Evolutionary conservation across 805 yeast species (phyloP), one percentile per base, ranked within the genome.

Genomic region (Hanseniaspora thailandica): DNA sequence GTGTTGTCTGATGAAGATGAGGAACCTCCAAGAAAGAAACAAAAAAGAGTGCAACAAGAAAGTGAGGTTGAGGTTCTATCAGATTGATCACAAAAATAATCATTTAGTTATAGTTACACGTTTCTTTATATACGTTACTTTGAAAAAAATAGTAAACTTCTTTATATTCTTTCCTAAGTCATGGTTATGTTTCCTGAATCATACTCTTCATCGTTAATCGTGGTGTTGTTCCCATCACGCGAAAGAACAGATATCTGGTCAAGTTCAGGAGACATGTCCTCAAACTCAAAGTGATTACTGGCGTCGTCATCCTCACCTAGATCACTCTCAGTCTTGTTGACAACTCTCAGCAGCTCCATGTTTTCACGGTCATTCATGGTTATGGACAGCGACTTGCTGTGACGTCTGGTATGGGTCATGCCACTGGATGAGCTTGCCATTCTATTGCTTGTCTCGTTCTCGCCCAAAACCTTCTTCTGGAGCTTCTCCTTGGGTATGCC

Each of bases 41-140:
- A 56, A 45, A 65, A 57, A 41, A 56, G 55, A 23, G 57, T 57
- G 17, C 60, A 20, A 5, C 45, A 38, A 5, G 43, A n/a, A 36
- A 43, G 38, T 2, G 45, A 61, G 31, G 61, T 56, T 5, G 65
- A 65, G 45, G 48, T 58, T 8, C 56, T 61, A 1, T 60, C 65
- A 38, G 56, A 60, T 17, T 58, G 64, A 13, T 58, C 43, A 31
- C 56, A 55, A 7, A 33, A 58, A 55, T 41, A 60, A 57, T n/a
- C n/a, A n/a, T n/a, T n/a, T n/a, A n/a, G n/a, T n/a, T n/a, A n/a
- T n/a, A n/a, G n/a, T n/a, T n/a, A n/a, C n/a, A n/a, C n/a, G n/a
- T n/a, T n/a, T n/a, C n/a, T n/a, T n/a, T n/a, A n/a, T n/a, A n/a
- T n/a, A n/a, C n/a, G n/a, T 25, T 61, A 59, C 20, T 57, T 56